Base-by-base conservation (phyloP, 495 filamentous ascomycete genomes). In the Lasiosphaeria hispida region DNA sequence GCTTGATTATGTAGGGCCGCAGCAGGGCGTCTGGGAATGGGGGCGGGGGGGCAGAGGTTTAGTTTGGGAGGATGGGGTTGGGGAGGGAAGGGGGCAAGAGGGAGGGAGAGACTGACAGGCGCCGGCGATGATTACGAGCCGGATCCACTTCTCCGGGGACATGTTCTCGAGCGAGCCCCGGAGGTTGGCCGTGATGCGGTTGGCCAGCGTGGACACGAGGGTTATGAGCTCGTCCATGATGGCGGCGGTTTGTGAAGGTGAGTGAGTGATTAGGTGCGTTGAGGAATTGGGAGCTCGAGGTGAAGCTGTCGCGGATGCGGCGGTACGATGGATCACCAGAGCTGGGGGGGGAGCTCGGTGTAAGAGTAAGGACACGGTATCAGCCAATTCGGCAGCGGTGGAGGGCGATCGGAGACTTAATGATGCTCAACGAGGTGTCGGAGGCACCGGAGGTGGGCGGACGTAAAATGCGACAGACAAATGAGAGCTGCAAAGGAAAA, bases 1-100 rank as follows among this genome's bases (percentile, higher is more conserved):
- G 58, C 58, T 80, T 81, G 60, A 80, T 70, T 52, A 90, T 74
- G 64, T 85, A 87, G 0, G 87, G 85, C 4, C 87, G 80, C n/a
- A 90, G 57, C 13, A 90, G 70, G 57, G 83, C 41, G 72, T 90
- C 90, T 64, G 73, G 75, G 47, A 4, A 6, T 7, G 39, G 5
- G 3, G 43, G 19, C n/a, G n/a, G n/a, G n/a, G n/a, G n/a, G n/a
- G n/a, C n/a, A n/a, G n/a, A n/a, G 10, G 0, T 36, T 56, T n/a
- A 56, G 55, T 47, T 39, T 2, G 14, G 8, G 39, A 30, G 10
- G 47, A 42, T 51, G 51, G 48, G 10, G 13, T 6, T 11, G 15
- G 54, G 17, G 18, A 2, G 1, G 7, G 39, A 47, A 40, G 19
- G 19, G 9, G 23, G 17, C 10, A 8, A 7, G 52, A 0, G 41